phyloP scores from a whole-genome alignment of 306 rosid genomes.

The Rosa lucieae region DNA sequence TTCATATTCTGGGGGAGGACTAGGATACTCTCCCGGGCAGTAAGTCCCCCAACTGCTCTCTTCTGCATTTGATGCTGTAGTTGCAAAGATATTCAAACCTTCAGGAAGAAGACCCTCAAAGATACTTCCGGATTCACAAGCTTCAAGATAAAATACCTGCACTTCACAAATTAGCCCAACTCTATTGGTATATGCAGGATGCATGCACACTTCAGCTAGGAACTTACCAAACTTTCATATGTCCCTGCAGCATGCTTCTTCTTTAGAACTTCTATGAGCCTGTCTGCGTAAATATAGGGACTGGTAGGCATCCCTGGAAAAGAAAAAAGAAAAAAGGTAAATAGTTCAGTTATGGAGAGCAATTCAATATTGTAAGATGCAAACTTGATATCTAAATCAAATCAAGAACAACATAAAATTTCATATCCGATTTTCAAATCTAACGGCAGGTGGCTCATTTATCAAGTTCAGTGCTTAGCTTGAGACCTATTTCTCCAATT shows the following conservation, averaged over 20 bases:
- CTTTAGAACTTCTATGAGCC: constrained; percentile 67
- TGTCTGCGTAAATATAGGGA: constrained; percentile 66
- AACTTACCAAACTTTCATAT: constrained; percentile 70
- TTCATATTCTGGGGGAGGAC: constrained; percentile 83
- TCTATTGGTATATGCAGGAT: constrained; percentile 6
- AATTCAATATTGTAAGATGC: not conserved
- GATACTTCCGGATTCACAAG: constrained; percentile 96
- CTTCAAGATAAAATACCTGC: constrained; percentile 94
- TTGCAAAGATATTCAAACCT: constrained; percentile 80
- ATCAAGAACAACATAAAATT: not conserved
- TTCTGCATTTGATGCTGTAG: constrained; percentile 81
- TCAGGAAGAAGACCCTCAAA: constrained; percentile 89
- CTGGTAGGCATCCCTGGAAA: constrained; percentile 73
- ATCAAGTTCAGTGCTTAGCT: not conserved
- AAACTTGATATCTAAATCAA: constrained; percentile 6
- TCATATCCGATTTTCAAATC: not conserved
- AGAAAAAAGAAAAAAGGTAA: not conserved
- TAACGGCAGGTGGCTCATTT: not conserved
- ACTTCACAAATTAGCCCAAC: constrained; percentile 21
- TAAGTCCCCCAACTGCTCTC: constrained; percentile 98
- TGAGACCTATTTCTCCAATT: not conserved
- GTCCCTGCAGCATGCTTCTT: constrained; percentile 78
- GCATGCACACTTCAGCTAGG: constrained; percentile 20
- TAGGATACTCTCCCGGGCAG: constrained; percentile 81
- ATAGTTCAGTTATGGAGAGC: not conserved